phyloP scores from a whole-genome alignment of 169 alveolate genomes.

The Babesia bovis region DNA sequence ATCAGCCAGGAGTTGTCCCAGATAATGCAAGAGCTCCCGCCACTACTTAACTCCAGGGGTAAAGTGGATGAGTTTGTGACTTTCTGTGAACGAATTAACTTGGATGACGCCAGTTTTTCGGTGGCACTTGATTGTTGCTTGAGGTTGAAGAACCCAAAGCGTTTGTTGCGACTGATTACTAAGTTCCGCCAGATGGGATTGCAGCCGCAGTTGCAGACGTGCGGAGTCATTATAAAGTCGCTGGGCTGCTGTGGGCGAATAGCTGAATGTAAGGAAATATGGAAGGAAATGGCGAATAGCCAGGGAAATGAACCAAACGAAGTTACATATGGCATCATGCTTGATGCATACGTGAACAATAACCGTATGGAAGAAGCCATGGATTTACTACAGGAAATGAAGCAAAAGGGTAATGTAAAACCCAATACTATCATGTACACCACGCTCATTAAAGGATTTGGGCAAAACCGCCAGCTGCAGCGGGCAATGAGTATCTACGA shows the following conservation, averaged over 20 bases:
- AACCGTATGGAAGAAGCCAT: constrained; percentile 86
- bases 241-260: constrained; percentile 53
- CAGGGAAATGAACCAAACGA: constrained; percentile 80
- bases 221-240: constrained; percentile 65
- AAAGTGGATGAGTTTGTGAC: constrained; percentile 56
- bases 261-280: constrained; percentile 42
- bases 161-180: constrained; percentile 42
- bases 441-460: constrained; percentile 89
- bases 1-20: constrained; percentile 45
- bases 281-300: constrained; percentile 28
- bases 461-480: constrained; percentile 80
- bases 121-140: constrained; percentile 66
- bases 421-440: constrained; percentile 91
- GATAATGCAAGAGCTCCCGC: constrained; percentile 30
- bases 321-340: constrained; percentile 87
- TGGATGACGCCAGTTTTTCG: constrained; percentile 45
- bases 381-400: constrained; percentile 85
- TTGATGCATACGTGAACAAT: constrained; percentile 91
- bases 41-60: constrained; percentile 35
- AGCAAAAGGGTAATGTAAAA: constrained; percentile 69
- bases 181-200: constrained; percentile 57
- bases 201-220: constrained; percentile 65
- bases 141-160: constrained; percentile 48
- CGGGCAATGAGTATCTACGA: constrained; percentile 81
- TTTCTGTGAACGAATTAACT: constrained; percentile 48